Conservation (phyloP, 2,329 filamentous ascomycete genomes). For the Epichloe elymi region DNA sequence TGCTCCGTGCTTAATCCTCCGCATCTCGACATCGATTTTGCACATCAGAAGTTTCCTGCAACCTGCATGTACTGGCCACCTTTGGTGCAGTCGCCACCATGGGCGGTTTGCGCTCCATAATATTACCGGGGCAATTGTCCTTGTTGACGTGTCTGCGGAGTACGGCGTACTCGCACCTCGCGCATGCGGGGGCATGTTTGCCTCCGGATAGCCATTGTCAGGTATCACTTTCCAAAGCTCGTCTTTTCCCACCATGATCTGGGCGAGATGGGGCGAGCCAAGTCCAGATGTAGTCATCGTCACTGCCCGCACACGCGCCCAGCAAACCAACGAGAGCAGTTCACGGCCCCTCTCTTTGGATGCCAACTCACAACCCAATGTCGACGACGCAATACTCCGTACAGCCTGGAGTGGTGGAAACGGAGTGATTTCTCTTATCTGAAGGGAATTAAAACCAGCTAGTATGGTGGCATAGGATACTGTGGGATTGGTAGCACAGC, state of each 20-base stretch:
- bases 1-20: too few species aligned
- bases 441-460: background rate
- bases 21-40: background rate
- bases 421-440: background rate
- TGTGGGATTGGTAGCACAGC: background rate
- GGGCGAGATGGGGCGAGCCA: background rate
- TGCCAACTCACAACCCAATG: background rate
- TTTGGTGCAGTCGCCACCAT: slow-evolving; percentile 1
- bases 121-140: background rate
- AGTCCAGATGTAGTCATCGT: background rate
- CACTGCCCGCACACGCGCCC: background rate
- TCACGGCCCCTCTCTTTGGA: background rate
- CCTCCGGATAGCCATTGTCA: background rate
- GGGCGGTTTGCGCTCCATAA: background rate
- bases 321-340: background rate
- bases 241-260: background rate
- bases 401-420: background rate
- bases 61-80: slow-evolving; percentile 1
- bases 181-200: slow-evolving; percentile 1
- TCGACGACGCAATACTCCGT: background rate
- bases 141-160: slow-evolving; percentile 5
- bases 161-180: slow-evolving; percentile 1
- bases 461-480: background rate
- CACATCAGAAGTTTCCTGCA: background rate
- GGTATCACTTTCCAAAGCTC: background rate